These are phyloP conservation scores for Podaxis sp. DNA, from an alignment of 768 basidiomycete genomes.

Conservation along the genomic window DNA sequence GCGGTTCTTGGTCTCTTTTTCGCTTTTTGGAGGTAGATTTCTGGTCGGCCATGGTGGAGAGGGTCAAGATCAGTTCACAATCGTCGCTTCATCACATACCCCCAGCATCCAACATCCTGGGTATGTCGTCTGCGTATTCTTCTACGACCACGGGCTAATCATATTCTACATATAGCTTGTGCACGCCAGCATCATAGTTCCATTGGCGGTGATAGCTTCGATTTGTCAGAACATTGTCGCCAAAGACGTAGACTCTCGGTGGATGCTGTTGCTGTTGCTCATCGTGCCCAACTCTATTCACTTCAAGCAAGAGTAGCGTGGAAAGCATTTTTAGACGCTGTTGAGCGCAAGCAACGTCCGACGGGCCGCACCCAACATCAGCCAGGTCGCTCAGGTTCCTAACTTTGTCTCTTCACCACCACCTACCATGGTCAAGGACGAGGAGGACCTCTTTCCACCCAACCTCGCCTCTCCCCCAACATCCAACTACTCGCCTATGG, in stretches of 20 bases:
- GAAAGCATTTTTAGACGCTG: background rate
- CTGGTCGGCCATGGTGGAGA: slow-evolving; percentile 30
- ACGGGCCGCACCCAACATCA: slow-evolving; percentile 2
- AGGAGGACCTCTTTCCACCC: slow-evolving; percentile 29
- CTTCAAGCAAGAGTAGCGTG: background rate
- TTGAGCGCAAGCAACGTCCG: background rate
- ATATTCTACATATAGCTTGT: background rate
- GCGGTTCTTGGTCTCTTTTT: slow-evolving; percentile 33
- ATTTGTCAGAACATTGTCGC: slow-evolving; percentile 6
- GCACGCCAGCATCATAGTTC: background rate
- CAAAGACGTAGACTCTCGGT: background rate
- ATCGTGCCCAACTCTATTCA: background rate
- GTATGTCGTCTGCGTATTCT: background rate
- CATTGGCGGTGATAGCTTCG: background rate
- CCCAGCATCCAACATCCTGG: background rate
- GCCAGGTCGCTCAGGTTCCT: slow-evolving; percentile 5
- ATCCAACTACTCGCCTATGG: slow-evolving; percentile 26
- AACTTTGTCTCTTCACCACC: slow-evolving; percentile 11
- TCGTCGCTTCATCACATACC: slow-evolving; percentile 6
- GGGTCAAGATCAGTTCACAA: slow-evolving; percentile 9
- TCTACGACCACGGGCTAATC: background rate
- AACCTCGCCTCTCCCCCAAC: slow-evolving; percentile 26
- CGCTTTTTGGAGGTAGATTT: slow-evolving; percentile 42
- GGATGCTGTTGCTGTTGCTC: slow-evolving; percentile 5
- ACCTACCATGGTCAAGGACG: slow-evolving; percentile 17